Conservation (phyloP, 2,329 filamentous ascomycete species). For the Myrmaecium sp. region DNA sequence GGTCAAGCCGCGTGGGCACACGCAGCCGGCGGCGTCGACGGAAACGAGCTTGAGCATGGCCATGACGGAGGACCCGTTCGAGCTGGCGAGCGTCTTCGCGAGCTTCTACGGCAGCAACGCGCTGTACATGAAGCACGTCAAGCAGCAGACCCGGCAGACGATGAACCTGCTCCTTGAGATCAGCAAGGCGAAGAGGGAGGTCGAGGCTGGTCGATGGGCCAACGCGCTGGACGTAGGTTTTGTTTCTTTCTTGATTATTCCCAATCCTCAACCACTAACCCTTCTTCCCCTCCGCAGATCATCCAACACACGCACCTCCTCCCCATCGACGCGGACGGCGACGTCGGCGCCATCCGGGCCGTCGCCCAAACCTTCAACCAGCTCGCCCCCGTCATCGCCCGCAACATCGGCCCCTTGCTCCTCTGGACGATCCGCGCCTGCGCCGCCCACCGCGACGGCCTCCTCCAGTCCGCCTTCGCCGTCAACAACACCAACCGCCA, state of each 20-base stretch:
- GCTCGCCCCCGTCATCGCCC: conserved; percentile 63
- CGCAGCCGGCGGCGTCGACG: conserved; percentile 14
- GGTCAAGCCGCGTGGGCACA: conserved; percentile 48
- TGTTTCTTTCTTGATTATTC: conserved; percentile 1
- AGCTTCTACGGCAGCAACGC: conserved; percentile 43
- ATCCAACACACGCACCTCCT: conserved; percentile 64
- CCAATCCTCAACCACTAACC: conserved; percentile 1
- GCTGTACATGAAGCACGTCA: conserved; percentile 44
- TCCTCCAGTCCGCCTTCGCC: conserved; percentile 53
- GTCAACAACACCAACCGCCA: conserved; percentile 42
- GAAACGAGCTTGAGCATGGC: conserved; percentile 48
- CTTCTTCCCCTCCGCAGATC: conserved; percentile 30
- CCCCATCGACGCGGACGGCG: conserved; percentile 57
- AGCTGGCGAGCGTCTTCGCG: conserved; percentile 46
- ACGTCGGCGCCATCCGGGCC: conserved; percentile 61
- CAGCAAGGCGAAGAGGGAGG: conserved; percentile 40
- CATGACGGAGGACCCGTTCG: conserved; percentile 48
- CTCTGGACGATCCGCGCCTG: conserved; percentile 89
- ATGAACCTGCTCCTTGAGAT: conserved; percentile 43
- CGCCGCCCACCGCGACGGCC: conserved; percentile 52
- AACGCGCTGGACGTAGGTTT: conserved; percentile 49
- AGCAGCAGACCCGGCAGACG: conserved; percentile 38
- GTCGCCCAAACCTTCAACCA: conserved; percentile 67
- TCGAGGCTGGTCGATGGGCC: conserved; percentile 42
- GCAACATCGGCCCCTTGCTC: conserved; percentile 78